Base-by-base conservation (phyloP, 1,139 yeast genomes). In the Taiozyma onychis region DNA sequence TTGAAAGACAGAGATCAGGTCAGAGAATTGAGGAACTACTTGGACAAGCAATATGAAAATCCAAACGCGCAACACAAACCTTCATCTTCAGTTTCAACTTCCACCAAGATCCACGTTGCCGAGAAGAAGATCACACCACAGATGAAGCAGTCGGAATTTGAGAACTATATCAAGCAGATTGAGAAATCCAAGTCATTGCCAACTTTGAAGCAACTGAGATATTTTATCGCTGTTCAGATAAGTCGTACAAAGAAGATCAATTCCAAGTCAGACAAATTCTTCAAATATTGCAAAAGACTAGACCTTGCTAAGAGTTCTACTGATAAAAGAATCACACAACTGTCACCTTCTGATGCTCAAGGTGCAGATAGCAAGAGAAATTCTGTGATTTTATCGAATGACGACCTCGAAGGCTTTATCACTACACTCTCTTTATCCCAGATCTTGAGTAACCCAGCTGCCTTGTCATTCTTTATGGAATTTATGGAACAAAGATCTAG, bases 1-100 rank as follows among this genome's bases (percentile, higher is more conserved):
- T 72, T 91, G 61, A 83, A 82, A 55, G 95, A 89, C 59, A 74
- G 91, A 54, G 80, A 79, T 41, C 90, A 88, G 60, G 96, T 90
- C 0, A 81, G 84, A 55, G 80, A 81, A 57, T 74, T 90, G 18
- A 71, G 96, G 54, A 81, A 79, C 18, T 88, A 88, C 0, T 71
- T 91, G 45, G 85, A 83, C 54, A 76, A 81, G 55, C 91, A 87
- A 56, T 77, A 88, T 52, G 64, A 48, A 8, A 46, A 46, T 16
- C 14, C 32, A n/a, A 41, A 42, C 24, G 16, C 30, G 9, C 42
- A 45, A 10, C 13, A 39, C 27, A 50, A 47, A 18, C 39, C 41
- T 3, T 21, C 46, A 18, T 9, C 43, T 2, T 37, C 30, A 28
- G 41, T 41, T 10, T 47, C 43, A 18, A 6, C 44, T 5, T 50